Base-by-base conservation (phyloP, 2,329 filamentous ascomycete species). In the Orbilia javanica region DNA sequence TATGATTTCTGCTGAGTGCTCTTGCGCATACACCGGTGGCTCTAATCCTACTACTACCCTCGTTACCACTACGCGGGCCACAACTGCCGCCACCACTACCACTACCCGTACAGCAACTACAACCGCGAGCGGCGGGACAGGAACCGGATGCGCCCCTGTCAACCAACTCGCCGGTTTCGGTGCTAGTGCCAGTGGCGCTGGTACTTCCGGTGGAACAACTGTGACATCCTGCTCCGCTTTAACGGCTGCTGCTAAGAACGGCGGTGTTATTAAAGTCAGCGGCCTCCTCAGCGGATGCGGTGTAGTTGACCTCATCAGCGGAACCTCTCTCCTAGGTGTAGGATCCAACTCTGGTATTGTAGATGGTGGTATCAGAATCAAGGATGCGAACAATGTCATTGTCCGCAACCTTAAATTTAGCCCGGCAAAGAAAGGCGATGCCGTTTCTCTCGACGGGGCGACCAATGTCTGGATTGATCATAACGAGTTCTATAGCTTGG, bases 401-500 rank as follows among this genome's bases (percentile, higher is more conserved):
- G 82, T 90, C 60, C 87, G 86, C 55, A 89, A 90, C 83, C 82
- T 90, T 42, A 87, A 86, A 79, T 86, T 88, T 77, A 86, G 88
- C 71, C 86, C 88, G 0, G 83, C 85, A 5, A 82, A 84, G 7
- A 83, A 85, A 34, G 87, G 87, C 42, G 88, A 90, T 82, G 85
- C 87, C 44, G 85, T 90, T 66, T 85, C 85, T 1, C 84, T 88
- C 2, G 85, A 89, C 78, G 81, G 82, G 1, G 84, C 85, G 0
- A 85, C 82, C 3, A 87, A 87, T 68, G 85, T 90, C 29, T 87
- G 86, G 86, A 82, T 87, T 52, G 86, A 86, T 42, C 86, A 87
- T 72, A 83, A 83, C 64, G 85, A 86, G 60, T 82, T 87, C n/a
- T 83, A 81, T 27, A 83, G 83, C 1, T 81, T 83, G 8, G 83